A percentile compares a stretch with the other conserved stretches of the same genome.
phyloP scores from a whole-genome alignment of 805 yeast genomes.

The Ogataea henricii region DNA sequence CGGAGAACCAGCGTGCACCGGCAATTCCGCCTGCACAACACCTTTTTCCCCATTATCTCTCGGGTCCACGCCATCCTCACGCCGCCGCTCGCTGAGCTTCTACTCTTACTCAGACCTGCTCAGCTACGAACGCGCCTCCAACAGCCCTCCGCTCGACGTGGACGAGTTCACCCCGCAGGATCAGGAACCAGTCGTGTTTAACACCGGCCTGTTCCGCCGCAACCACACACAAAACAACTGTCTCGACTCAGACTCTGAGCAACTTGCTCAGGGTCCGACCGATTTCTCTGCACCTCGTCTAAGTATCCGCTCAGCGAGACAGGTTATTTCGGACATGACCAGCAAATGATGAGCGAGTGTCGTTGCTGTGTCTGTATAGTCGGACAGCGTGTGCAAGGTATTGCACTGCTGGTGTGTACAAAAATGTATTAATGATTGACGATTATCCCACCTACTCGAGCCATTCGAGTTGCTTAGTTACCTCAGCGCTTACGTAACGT shows the following conservation, averaged over 20 bases:
- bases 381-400: no score
- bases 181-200: background rate
- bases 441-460: no score
- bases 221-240: background rate
- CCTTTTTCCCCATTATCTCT: constrained; percentile 2
- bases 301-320: background rate
- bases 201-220: background rate
- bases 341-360: background rate
- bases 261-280: background rate
- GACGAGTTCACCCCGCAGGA: constrained; percentile 15
- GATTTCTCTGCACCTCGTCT: background rate
- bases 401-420: no score
- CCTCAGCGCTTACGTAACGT: background rate
- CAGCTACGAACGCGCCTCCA: constrained; percentile 27
- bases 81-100: constrained; percentile 34
- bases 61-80: background rate
- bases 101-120: constrained; percentile 37
- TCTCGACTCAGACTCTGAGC: constrained; percentile 1
- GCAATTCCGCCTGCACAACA: background rate
- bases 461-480: no score
- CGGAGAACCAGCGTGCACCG: background rate
- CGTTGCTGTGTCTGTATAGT: no score
- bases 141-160: constrained; percentile 5
- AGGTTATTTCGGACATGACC: background rate
- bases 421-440: no score